Base-by-base conservation (phyloP, 192 early-diverging fungal species). In the Geranomyces variabilis region DNA sequence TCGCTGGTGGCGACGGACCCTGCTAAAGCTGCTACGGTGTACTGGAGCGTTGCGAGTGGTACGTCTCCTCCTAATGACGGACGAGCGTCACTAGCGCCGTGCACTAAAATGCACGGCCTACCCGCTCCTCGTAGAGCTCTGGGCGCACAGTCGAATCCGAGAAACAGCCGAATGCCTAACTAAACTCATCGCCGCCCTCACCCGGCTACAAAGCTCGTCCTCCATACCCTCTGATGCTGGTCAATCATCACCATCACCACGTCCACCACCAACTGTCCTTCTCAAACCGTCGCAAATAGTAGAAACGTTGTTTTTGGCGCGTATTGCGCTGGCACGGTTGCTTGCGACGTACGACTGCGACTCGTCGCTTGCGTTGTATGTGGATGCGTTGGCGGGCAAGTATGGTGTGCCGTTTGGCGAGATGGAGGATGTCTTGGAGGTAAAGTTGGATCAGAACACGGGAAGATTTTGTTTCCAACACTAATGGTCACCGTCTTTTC, bases 291-390 rank as follows among this genome's bases (percentile, higher is more conserved):
- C 67, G 30, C 67, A 69, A 24, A 57, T 69, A 12, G 22, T 33
- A 3, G 67, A 69, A 43, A 69, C 67, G 26, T 31, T 69, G 0
- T 69, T 49, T 57, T 49, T 53, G 24, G 49, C 67, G 28, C 48
- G 67, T 15, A 57, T 69, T 17, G 53, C 67, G 21, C 53, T 69
- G 12, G 67, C 67, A 19, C 21, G 67, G 41, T n/a, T 69, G 12
- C 10, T 69, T 9, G 36, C 55, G 22, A 53, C 30, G 8, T 56
- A 69, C 24, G 51, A 69, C 28, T 53, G 55, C n/a, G 67, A 69
- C 28, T 7, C 31, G 24, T 47, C 67, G 28, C 24, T 69, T 0
- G 67, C 24, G 7, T 47, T 53, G 13, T 69, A 69, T 55, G 12
- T 69, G 5, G 67, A 53, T 14, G 67, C 67, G 17, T 2, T 69